A percentile compares a stretch with the other conserved stretches of the same genome.
phyloP scores from a whole-genome alignment of 73 alveolate genomes.

The Paramecium caudatum region DNA sequence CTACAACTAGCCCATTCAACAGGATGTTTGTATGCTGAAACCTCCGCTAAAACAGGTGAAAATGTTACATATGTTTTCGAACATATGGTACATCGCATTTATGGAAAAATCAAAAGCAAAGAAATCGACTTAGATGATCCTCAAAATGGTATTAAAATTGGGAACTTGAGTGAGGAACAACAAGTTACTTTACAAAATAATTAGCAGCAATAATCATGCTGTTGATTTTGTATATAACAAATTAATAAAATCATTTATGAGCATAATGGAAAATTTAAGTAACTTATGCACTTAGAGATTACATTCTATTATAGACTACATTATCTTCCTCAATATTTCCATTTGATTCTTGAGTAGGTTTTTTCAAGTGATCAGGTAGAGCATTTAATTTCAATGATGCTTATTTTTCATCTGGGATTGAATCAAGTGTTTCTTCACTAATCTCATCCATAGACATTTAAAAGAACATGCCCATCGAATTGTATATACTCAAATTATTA shows the following conservation, averaged over 20 bases:
- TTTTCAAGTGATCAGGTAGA: not conserved
- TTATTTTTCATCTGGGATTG: constrained; percentile 33
- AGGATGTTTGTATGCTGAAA: constrained; percentile 77
- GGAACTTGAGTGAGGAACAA: not conserved
- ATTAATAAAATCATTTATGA: not conserved
- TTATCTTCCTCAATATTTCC: not conserved
- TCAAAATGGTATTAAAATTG: constrained; percentile 23
- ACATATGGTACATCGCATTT: not conserved
- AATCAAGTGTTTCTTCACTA: not conserved
- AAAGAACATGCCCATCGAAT: not conserved
- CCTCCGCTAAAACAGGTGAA: constrained; percentile 81
- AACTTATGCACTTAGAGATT: not conserved
- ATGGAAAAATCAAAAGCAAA: not conserved
- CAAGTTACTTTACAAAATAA: not conserved
- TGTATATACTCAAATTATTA: not conserved
- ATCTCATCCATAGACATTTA: not conserved
- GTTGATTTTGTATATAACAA: too few species aligned
- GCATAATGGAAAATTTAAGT: not conserved
- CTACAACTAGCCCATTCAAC: constrained; percentile 68
- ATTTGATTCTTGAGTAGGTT: not conserved
- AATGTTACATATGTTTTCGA: constrained; percentile 71
- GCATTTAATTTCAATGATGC: not conserved
- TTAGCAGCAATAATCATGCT: not conserved
- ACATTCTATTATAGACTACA: not conserved
- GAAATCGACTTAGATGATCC: constrained; percentile 28